A percentile compares a stretch with the other conserved stretches of the same genome.
Conservation (phyloP, 108 stramenopile species). For the Cyclotella sp. region DNA sequence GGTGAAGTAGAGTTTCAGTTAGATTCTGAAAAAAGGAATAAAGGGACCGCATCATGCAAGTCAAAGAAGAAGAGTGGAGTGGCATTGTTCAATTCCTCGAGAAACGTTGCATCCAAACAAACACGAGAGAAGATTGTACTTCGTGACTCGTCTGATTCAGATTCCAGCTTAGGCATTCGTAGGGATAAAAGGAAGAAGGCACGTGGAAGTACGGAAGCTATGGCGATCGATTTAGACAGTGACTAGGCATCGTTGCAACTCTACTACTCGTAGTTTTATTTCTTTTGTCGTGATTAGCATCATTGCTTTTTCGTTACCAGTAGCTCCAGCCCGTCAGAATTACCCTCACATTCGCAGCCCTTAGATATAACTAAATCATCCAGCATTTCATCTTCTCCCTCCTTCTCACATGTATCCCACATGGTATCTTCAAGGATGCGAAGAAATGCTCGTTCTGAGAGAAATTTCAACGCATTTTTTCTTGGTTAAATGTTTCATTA, state of each 20-base stretch:
- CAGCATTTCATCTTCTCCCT: conserved; percentile 72
- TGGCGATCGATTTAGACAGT: conserved; percentile 22
- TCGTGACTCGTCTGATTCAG: neutral
- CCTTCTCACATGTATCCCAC: conserved; percentile 85
- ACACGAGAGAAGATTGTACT: neutral
- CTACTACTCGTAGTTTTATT: neutral
- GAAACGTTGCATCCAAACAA: neutral
- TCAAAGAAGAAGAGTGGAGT: neutral
- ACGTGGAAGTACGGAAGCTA: conserved; percentile 4
- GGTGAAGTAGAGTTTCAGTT: conserved; percentile 3
- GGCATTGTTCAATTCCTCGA: conserved; percentile 4
- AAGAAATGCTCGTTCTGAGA: conserved; percentile 72
- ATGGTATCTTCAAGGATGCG: conserved; percentile 85
- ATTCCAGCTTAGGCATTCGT: neutral
- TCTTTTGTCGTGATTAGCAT: neutral
- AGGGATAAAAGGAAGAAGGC: neutral
- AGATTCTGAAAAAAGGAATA: neutral
- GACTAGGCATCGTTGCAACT: neutral
- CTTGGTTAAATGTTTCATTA: neutral
- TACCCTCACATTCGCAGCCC: too few relatives aligned
- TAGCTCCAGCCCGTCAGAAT: neutral
- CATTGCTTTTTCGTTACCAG: too few relatives aligned
- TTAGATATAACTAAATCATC: conserved; percentile 67
- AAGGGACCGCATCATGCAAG: neutral
- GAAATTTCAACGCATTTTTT: conserved; percentile 1